Percentiles rank a stretch among this genome's conserved stretches.
Evolutionary conservation across 805 yeast genomes (phyloP).

Genomic region (Hermanozyma aechmeae): DNA sequence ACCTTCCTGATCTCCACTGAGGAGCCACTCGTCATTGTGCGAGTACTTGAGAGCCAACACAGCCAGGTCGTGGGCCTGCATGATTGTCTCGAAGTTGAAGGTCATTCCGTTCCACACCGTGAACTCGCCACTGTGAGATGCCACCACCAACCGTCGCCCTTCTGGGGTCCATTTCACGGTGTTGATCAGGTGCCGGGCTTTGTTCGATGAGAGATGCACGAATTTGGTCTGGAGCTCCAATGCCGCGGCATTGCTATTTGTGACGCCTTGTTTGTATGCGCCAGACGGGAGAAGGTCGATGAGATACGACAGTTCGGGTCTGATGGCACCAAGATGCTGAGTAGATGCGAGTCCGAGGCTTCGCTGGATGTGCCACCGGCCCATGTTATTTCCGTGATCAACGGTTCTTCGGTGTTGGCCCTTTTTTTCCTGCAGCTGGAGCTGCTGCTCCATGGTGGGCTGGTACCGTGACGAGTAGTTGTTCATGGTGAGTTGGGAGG

Average conservation of each 20-base stretch:
- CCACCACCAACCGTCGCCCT: constrained; percentile 82
- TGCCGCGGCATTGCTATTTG: constrained; percentile 28
- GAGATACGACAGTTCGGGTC: constrained; percentile 64
- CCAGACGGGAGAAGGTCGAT: constrained; percentile 58
- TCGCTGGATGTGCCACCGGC: constrained; percentile 46
- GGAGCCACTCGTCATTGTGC: constrained; percentile 88
- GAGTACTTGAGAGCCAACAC: constrained; percentile 73
- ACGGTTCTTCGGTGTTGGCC: constrained; percentile 58
- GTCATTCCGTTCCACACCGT: constrained; percentile 95
- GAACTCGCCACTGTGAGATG: constrained; percentile 89
- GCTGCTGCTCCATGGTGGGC: constrained; percentile 32
- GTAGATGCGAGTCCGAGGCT: constrained; percentile 31
- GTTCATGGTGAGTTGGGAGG: too few relatives aligned
- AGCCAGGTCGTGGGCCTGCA: constrained; percentile 97
- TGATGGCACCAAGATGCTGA: constrained; percentile 40
- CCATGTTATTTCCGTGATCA: constrained; percentile 71
- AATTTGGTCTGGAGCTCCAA: constrained; percentile 70
- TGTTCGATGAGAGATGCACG: constrained; percentile 84
- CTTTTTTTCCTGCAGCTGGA: constrained; percentile 39
- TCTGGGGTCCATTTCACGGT: constrained; percentile 96
- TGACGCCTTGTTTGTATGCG: constrained; percentile 37
- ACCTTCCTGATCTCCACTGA: constrained; percentile 92
- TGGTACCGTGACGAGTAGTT: too few relatives aligned
- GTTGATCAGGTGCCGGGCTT: constrained; percentile 83
- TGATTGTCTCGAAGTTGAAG: constrained; percentile 90